Conservation (phyloP, 805 yeast species). For the Priceomyces carsonii region DNA sequence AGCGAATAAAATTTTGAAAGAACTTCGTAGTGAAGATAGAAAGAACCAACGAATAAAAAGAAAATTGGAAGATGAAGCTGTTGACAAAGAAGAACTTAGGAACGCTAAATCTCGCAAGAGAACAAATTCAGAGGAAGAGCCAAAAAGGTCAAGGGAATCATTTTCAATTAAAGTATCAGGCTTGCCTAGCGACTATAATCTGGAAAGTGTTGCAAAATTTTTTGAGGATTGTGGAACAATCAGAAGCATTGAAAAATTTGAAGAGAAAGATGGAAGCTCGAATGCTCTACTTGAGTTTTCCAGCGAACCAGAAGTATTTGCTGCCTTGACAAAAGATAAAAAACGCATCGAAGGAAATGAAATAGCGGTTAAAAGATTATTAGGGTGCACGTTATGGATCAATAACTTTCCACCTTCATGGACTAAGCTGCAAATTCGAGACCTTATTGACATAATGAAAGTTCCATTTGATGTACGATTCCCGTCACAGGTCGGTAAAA, state of each 20-base stretch:
- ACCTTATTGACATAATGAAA: slow-evolving; percentile 43
- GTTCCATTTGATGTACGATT: slow-evolving; percentile 53
- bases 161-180: slow-evolving; percentile 55
- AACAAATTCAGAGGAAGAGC: slow-evolving; percentile 8
- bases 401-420: slow-evolving; percentile 69
- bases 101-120: slow-evolving; percentile 7
- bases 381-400: slow-evolving; percentile 63
- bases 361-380: slow-evolving; percentile 47
- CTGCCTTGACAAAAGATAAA: slow-evolving; percentile 61
- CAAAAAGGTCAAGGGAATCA: slow-evolving; percentile 57
- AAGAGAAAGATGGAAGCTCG: slow-evolving; percentile 13
- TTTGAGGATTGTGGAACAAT: slow-evolving; percentile 66
- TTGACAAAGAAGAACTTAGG: slow-evolving; percentile 1
- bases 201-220: slow-evolving; percentile 38
- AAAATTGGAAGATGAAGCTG: slow-evolving; percentile 9
- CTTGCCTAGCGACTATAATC: slow-evolving; percentile 42
- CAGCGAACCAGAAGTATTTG: slow-evolving; percentile 45
- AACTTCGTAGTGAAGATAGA: slow-evolving; percentile 7
- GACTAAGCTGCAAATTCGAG: slow-evolving; percentile 37
- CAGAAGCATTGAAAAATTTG: slow-evolving; percentile 28
- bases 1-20: slow-evolving; percentile 22
- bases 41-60: slow-evolving; percentile 9
- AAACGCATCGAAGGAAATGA: slow-evolving; percentile 46
- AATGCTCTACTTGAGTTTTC: slow-evolving; percentile 63
- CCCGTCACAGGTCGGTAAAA: slow-evolving; percentile 59